Evolutionary conservation across 805 yeast species (phyloP).

Genomic region (Zygosaccharomyces bailii): DNA sequence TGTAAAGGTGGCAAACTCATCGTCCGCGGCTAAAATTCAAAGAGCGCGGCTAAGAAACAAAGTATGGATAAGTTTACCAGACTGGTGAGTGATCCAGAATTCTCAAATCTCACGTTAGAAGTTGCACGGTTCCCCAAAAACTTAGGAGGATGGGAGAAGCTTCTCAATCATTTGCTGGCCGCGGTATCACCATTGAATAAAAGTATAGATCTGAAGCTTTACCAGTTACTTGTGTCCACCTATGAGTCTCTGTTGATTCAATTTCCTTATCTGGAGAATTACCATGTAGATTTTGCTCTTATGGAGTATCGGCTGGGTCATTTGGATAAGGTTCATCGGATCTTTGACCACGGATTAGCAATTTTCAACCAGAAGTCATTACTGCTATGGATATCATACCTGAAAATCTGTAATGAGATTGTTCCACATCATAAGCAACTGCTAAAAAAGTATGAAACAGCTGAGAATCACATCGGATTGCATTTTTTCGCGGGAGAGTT

Average conservation of each 20-base stretch:
- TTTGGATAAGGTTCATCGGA: slow-evolving; percentile 25
- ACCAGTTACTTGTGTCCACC: slow-evolving; percentile 23
- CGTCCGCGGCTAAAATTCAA: not conserved
- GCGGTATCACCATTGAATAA: slow-evolving; percentile 30
- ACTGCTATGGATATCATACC: slow-evolving; percentile 33
- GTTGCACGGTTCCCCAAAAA: slow-evolving; percentile 29
- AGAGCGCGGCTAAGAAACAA: not conserved
- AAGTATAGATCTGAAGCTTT: slow-evolving; percentile 19
- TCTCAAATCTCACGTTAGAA: slow-evolving; percentile 26
- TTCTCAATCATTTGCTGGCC: slow-evolving; percentile 27
- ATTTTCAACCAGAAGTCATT: slow-evolving; percentile 31
- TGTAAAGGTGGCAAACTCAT: not conserved
- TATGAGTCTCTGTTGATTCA: slow-evolving; percentile 30
- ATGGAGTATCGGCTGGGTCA: slow-evolving; percentile 35
- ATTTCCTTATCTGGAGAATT: slow-evolving; percentile 36
- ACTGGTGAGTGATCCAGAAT: slow-evolving; percentile 23
- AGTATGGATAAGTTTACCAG: slow-evolving; percentile 25
- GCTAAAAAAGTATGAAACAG: slow-evolving; percentile 31
- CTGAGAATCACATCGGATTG: slow-evolving; percentile 33
- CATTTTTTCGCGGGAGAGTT: slow-evolving; percentile 36
- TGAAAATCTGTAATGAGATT: slow-evolving; percentile 32
- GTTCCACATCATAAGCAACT: slow-evolving; percentile 23
- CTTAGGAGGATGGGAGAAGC: slow-evolving; percentile 32
- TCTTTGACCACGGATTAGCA: slow-evolving; percentile 26
- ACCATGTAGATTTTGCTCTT: slow-evolving; percentile 35